A percentile compares a stretch with the other conserved stretches of the same genome.
phyloP scores from a whole-genome alignment of 2,329 filamentous ascomycete genomes.

The Aspergillus hortae region DNA sequence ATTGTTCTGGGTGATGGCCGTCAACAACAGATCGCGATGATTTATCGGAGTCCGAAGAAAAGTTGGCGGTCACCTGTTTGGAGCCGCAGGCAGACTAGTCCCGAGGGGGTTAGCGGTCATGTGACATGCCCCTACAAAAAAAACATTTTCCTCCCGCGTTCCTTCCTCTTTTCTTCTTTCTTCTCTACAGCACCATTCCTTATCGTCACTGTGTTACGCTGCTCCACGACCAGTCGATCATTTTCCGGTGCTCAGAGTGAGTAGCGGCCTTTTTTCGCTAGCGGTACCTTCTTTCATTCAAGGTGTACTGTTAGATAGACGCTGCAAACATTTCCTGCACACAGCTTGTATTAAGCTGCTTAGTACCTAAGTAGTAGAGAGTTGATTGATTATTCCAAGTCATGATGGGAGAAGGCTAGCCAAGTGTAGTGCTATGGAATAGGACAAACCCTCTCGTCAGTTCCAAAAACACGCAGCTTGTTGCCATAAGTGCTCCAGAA shows the following conservation, averaged over 20 bases:
- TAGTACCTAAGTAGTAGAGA: no score
- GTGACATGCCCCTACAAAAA: constrained; percentile 15
- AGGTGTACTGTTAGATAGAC: constrained; percentile 96
- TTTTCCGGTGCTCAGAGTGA: constrained; percentile 83
- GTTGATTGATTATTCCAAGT: no score
- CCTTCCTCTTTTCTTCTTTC: constrained; percentile 36
- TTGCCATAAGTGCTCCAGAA: constrained; percentile 61
- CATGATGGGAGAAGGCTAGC: neutral
- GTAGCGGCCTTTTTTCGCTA: constrained; percentile 89
- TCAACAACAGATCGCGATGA: constrained; percentile 13
- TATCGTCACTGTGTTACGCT: constrained; percentile 81
- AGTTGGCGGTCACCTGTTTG: constrained; percentile 36
- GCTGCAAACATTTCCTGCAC: constrained; percentile 65
- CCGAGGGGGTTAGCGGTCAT: constrained; percentile 20
- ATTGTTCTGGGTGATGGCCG: constrained; percentile 15
- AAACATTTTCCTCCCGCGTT: constrained; percentile 22
- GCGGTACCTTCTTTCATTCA: constrained; percentile 74
- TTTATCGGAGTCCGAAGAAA: constrained; percentile 25
- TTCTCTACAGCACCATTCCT: constrained; percentile 70
- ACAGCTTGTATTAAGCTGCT: neutral
- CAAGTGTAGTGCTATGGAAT: constrained; percentile 2
- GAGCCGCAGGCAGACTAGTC: constrained; percentile 20
- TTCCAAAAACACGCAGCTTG: constrained; percentile 59
- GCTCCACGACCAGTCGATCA: constrained; percentile 78
- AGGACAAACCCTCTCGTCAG: constrained; percentile 48